Percentiles rank a stretch among this genome's conserved stretches.
These are phyloP conservation scores for Zizania latifolia DNA, from an alignment of 176 grass and related monocot species.

Conservation along the genomic window DNA sequence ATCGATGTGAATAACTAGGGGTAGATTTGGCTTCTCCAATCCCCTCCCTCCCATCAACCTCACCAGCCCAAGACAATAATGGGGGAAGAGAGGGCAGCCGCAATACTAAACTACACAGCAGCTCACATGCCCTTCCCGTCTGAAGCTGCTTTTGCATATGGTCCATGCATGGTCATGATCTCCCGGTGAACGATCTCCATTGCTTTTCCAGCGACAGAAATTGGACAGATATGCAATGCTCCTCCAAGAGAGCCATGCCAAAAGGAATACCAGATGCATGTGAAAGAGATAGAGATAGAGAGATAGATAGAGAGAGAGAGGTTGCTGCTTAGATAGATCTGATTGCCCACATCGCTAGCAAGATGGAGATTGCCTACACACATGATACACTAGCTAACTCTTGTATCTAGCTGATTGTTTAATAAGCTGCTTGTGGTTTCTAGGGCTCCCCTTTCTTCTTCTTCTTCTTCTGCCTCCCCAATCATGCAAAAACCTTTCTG, in stretches of 20 bases:
- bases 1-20: neutral
- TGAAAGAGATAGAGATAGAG: neutral
- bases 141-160: neutral
- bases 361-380: neutral
- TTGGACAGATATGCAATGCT: neutral
- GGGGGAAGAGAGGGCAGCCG: neutral
- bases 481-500: conserved; percentile 20
- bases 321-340: conserved; percentile 22
- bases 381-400: neutral
- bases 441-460: neutral
- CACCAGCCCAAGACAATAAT: neutral
- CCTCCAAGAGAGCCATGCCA: conserved; percentile 23
- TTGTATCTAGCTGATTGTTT: neutral
- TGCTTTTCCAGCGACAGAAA: conserved; percentile 12
- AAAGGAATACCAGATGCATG: conserved; percentile 18
- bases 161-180: conserved; percentile 21
- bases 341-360: neutral
- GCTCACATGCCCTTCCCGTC: conserved; percentile 25
- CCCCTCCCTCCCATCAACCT: neutral
- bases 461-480: neutral
- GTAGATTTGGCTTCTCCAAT: neutral
- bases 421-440: neutral
- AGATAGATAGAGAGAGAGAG: neutral
- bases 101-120: neutral
- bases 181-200: neutral